These are phyloP conservation scores for Xylaria curta DNA, from an alignment of 495 filamentous ascomycete species.

Conservation along the genomic window DNA sequence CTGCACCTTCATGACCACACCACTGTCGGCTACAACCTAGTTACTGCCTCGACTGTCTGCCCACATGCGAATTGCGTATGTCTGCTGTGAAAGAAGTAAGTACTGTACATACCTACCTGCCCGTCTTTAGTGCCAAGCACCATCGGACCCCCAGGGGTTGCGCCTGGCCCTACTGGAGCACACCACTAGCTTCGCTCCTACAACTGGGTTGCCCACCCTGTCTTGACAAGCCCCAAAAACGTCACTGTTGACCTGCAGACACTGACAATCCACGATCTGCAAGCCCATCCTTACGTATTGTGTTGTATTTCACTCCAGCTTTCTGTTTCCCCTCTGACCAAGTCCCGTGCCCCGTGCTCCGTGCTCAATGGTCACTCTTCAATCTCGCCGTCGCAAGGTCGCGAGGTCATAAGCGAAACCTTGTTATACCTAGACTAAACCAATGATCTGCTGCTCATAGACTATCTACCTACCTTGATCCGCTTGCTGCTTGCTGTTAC, in stretches of 20 bases:
- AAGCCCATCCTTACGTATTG: slow-evolving; percentile 24
- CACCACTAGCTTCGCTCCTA: background rate
- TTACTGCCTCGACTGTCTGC: too few relatives aligned
- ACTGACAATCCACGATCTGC: slow-evolving; percentile 27
- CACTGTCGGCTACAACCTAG: background rate
- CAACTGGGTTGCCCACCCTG: background rate
- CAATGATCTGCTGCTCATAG: background rate
- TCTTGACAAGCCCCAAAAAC: slow-evolving; percentile 18
- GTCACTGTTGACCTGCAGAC: slow-evolving; percentile 29
- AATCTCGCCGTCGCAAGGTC: slow-evolving; percentile 20
- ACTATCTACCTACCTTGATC: background rate
- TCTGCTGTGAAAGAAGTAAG: background rate
- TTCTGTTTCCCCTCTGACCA: slow-evolving; percentile 21
- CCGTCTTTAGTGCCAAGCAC: slow-evolving; percentile 6
- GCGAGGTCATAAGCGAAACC: slow-evolving; percentile 17
- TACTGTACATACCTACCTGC: too few relatives aligned
- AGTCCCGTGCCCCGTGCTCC: background rate
- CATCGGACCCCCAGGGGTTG: background rate
- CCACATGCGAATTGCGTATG: background rate
- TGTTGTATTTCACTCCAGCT: slow-evolving; percentile 1
- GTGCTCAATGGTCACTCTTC: slow-evolving; percentile 21
- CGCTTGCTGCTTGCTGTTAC: slow-evolving; percentile 4
- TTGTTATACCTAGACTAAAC: background rate
- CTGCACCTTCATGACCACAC: background rate
- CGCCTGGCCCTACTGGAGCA: background rate